Evolutionary conservation across 306 rosid genomes (phyloP), one percentile per base, ranked within the genome.

Genomic region (Pterocarpus santalinus): DNA sequence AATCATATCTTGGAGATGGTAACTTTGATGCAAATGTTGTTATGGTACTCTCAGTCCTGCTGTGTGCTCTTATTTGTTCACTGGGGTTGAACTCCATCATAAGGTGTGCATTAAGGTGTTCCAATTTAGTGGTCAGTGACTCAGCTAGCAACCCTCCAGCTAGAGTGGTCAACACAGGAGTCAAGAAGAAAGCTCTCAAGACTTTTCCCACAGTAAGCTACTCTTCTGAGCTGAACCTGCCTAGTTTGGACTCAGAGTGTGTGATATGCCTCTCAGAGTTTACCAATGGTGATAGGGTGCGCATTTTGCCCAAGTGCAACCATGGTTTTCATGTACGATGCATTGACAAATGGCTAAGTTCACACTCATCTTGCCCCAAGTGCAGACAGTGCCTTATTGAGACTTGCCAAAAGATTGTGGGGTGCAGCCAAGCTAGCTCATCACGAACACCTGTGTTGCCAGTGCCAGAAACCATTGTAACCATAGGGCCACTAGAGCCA

Each of bases 301-400:
- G 96, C 2, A 90, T 95, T 28, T 87, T 95, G 15, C 99, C 99
- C 0, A 95, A 87, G 80, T 95, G 99, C 75, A 85, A 90, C 90
- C 99, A 95, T 47, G 96, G 98, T 0, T 95, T 91, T 62, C 99
- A 95, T 32, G 86, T 89, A n/a, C 86, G 86, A 0, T 95, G 99
- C 84, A 93, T 95, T 51, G 99, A 91, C 69, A 93, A 90, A 69
- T 95, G 99, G 99, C 85, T 95, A 0, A 86, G 89, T 51, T 91
- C 96, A 0, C 98, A 95, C 78, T 93, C 98, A 0, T 95, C 99
- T 2, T 95, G 99, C 87, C 99, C 99, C 8, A 95, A 89, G 76
- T 95, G 99, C 65, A 84, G 99, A 55, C 96, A 91, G 38, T 89
- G 93, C 86, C 89, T 95, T 3, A 84, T 95, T 14, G 94, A 85